phyloP scores from a whole-genome alignment of 2,329 filamentous ascomycete species.

The Xylariaceae sp. region DNA sequence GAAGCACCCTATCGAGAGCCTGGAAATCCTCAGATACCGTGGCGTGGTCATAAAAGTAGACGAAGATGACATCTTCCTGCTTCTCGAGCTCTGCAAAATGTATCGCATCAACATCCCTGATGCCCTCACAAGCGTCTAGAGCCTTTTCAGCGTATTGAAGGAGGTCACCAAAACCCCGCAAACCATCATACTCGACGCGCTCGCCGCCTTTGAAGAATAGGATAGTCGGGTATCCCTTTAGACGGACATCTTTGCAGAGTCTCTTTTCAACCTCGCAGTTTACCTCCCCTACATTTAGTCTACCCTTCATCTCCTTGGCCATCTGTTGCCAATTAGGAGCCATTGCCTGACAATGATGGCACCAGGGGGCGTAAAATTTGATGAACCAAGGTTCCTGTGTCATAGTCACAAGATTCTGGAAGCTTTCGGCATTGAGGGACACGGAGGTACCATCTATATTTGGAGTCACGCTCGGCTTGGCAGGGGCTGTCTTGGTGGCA shows the following conservation, averaged over 20 bases:
- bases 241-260: conserved; percentile 86
- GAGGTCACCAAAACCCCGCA: conserved; percentile 88
- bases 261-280: conserved; percentile 84
- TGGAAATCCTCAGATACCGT: conserved; percentile 89
- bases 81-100: conserved; percentile 79
- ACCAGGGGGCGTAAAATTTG: conserved; percentile 99
- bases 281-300: conserved; percentile 89
- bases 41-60: conserved; percentile 97
- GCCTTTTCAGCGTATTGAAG: conserved; percentile 83
- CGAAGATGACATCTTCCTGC: conserved; percentile 91
- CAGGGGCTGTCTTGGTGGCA: conserved; percentile 42
- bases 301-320: conserved; percentile 84
- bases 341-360: conserved; percentile 89
- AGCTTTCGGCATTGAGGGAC: conserved; percentile 74
- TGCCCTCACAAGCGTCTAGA: conserved; percentile 68
- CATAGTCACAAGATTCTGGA: conserved; percentile 79
- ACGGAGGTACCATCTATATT: conserved; percentile 75
- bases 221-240: conserved; percentile 81
- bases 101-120: conserved; percentile 74
- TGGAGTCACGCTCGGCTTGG: conserved; percentile 53
- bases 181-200: conserved; percentile 85
- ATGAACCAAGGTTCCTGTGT: conserved; percentile 94
- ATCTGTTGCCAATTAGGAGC: conserved; percentile 86
- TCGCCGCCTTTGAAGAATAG: conserved; percentile 90
- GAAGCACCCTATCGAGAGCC: conserved; percentile 78